Base-by-base conservation (phyloP, 2,329 filamentous ascomycete species). In the Penicillium frequentans region DNA sequence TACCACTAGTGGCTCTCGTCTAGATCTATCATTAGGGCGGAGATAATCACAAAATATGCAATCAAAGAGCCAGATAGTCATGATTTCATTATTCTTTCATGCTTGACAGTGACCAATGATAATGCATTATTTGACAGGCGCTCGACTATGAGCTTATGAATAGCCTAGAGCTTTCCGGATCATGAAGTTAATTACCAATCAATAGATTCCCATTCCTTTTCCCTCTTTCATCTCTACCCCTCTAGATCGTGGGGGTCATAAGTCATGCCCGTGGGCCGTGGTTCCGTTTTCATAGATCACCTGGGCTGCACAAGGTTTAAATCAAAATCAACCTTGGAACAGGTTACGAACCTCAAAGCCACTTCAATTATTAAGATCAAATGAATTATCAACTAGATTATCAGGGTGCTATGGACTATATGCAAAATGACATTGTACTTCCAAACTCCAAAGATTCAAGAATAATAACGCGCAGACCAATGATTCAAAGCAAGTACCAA, bases 391-490 rank as follows among this genome's bases (percentile, higher is more conserved):
- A 47, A 47, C 14, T 47, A 26, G 29, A 47, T 43, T 42, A n/a
- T 26, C 23, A 39, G 7, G 48, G 42, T 56, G 54, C 43, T 52
- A 45, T 48, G 29, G 26, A 27, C 5, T 14, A 52, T 44, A 46
- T 42, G 52, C 45, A 27, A 33, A 7, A 45, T 19, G n/a, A 46
- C 29, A 46, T 45, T 45, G 23, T 44, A 35, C 26, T 52, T 45
- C 50, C n/a, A 45, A 35, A 61, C 59, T 61, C 54, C 56, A 51
- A 24, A 31, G 13, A 39, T 10, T 35, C 21, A 21, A 42, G 8
- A 33, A 35, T 24, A 50, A 54, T 14, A 46, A 24, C 21, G 31
- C 43, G 50, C 7, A 59, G 42, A 14, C 39, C 14, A 33, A 51
- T 14, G 5, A 33, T 33, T 14, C 6, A 11, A 49, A 53, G 16